Conservation (phyloP, 495 filamentous ascomycete genomes). For the Entonaema liquescens region DNA sequence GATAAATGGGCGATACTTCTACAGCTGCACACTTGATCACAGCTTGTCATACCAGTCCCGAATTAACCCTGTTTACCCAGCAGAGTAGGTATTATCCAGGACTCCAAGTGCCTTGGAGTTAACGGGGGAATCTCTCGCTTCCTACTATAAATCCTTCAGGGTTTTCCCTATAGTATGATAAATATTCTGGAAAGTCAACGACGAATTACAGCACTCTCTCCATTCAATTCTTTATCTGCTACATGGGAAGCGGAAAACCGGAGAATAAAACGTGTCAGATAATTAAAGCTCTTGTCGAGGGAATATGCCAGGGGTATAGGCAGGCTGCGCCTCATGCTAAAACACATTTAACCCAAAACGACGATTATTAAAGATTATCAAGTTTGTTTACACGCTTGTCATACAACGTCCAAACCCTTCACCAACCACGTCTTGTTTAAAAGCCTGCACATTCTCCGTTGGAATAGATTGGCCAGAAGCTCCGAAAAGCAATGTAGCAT, state of each 20-base stretch:
- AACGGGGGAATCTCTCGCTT: background rate
- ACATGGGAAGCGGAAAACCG: background rate
- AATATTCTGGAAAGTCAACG: background rate
- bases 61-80: background rate
- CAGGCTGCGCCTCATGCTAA: background rate
- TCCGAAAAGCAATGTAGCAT: background rate
- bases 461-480: background rate
- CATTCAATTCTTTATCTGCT: background rate
- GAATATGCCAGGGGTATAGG: background rate
- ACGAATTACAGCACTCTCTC: background rate
- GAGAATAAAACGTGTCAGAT: background rate
- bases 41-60: background rate
- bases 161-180: background rate
- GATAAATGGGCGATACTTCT: background rate
- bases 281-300: background rate
- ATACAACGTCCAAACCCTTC: background rate
- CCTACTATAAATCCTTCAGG: background rate
- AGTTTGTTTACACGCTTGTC: background rate
- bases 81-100: background rate
- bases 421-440: background rate
- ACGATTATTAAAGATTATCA: background rate
- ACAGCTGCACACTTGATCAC: background rate
- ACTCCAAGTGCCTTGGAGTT: background rate
- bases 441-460: background rate
- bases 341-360: background rate